These are phyloP conservation scores for Podospora bellae-mahoneyi DNA, from an alignment of 495 filamentous ascomycete genomes.

Conservation along the genomic window DNA sequence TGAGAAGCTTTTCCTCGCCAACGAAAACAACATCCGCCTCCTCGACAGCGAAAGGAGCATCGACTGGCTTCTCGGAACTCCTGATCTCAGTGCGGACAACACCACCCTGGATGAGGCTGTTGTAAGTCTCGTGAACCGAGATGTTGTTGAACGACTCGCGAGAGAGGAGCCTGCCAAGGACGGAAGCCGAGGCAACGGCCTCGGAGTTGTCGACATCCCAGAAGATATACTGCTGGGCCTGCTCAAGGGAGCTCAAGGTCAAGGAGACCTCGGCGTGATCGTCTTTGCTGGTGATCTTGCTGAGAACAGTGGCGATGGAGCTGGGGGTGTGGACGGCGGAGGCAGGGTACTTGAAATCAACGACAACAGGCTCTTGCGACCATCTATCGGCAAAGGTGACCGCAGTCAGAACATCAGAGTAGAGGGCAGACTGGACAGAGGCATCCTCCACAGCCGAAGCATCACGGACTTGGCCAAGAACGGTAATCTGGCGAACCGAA, in stretches of 20 bases:
- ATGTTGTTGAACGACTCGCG: conserved; percentile 73
- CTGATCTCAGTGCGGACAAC: conserved; percentile 80
- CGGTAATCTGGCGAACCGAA: conserved; percentile 68
- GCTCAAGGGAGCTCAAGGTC: conserved; percentile 35
- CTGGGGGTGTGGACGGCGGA: conserved; percentile 78
- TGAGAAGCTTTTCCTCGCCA: conserved; percentile 72
- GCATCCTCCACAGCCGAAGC: conserved; percentile 59
- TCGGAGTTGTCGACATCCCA: conserved; percentile 84
- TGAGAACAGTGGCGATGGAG: conserved; percentile 53
- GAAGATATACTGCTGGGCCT: conserved; percentile 80
- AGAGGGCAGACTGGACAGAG: conserved; percentile 75
- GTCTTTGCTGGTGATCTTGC: conserved; percentile 63
- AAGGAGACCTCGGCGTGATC: conserved; percentile 50
- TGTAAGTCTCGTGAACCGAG: conserved; percentile 66
- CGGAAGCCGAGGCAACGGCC: conserved; percentile 59
- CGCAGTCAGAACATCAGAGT: conserved; percentile 81
- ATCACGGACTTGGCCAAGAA: conserved; percentile 58
- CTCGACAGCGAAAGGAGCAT: conserved; percentile 76
- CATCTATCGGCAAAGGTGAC: conserved; percentile 71
- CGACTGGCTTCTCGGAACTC: conserved; percentile 73
- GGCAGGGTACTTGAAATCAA: conserved; percentile 86
- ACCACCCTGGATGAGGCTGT: conserved; percentile 87
- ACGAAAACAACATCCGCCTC: conserved; percentile 76
- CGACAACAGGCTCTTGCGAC: conserved; percentile 54
- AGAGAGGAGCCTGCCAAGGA: conserved; percentile 69